Evolutionary conservation across 1,139 yeast genomes (phyloP), one percentile per base, ranked within the genome.

Genomic region (Pichia sp.): DNA sequence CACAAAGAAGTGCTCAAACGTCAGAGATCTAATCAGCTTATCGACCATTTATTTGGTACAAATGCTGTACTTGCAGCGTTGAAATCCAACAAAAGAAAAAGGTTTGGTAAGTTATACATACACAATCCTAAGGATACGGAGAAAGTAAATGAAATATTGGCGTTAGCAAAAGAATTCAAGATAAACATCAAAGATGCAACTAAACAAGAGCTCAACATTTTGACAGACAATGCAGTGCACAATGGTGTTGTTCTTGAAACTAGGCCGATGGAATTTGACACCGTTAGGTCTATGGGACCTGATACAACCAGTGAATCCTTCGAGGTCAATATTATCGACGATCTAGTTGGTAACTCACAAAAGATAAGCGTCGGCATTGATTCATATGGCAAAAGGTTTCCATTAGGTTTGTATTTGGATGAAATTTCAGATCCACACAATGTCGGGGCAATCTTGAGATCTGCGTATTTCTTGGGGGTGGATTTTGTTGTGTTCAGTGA

Each of bases 401-500:
- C 96, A 0, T 63, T 90, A 18, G 96, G 93, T 0, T 61, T 90
- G 3, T 88, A 79, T 61, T 69, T 90, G 43, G 97, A 90, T 67
- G 91, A 87, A 55, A 76, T 91, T 49, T 83, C 90, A 4, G 97
- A 91, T 65, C 95, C 97, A 0, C 96, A 88, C 65, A 91, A 91
- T 64, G 74, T 88, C 61, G 98, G 98, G 2, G 95, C 95, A 34
- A 82, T 91, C 46, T 69, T 89, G 31, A 74, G 98, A 63, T 79
- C 91, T 1, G 95, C 96, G 0, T 87, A 82, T 67, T 90, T 78
- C 67, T 73, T 90, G 41, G 97, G 97, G 2, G 96, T 79, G 1
- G 96, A 90, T 67, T 87, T 88, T 61, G 72, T 90, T 13, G 80
- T 87, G 2, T 70, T 86, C 47, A 86, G 96, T 2, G 80, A 79